Base-by-base conservation (phyloP, 176 grass and related monocot species). In the Eragrostis curvula region DNA sequence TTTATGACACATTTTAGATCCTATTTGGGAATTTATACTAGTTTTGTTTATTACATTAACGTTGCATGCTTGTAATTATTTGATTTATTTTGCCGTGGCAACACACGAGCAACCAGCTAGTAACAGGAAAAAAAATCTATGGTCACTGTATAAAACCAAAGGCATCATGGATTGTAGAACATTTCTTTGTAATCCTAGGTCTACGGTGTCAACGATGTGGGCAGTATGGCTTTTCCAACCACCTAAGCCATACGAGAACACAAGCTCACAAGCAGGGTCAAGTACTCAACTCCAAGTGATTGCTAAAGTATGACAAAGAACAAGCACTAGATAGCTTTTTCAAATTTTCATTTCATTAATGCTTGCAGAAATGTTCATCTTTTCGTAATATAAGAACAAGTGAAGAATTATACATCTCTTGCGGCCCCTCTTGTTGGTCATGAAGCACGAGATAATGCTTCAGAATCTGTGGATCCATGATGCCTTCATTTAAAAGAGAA, bases 401-500 rank as follows among this genome's bases (percentile, higher is more conserved):
- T 78, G 30, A 71, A 60, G 73, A 92, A 73, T 46, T 83, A 50
- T 96, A 99, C 96, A 83, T 99, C 50, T 99, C 96, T 85, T 88
- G 82, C 78, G 96, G 78, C 51, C 96, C 91, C 48, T 99, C 93
- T 96, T 96, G 91, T 68, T 90, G 92, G 79, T 99, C 96, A 87
- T 99, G 96, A 77, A 99, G 89, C 66, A 99, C 77, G 51, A 99
- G 82, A 81, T 96, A 94, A 88, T 96, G 93, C 73, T 99, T 99
- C 83, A 96, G 85, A 90, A 99, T 87, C 59, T 99, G 94, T n/a
- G 91, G 96, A 85, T 94, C 96, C 96, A 99, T 99, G 44, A 86
- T 85, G 71, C 96, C 96, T 82, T 99, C 96, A 83, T 89, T 96
- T 81, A 94, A 73, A 96, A 96, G 93, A 80, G 91, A 85, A 74